These are phyloP conservation scores for Prunella vulgaris DNA, from an alignment of 257 asterid species.

Conservation along the genomic window DNA sequence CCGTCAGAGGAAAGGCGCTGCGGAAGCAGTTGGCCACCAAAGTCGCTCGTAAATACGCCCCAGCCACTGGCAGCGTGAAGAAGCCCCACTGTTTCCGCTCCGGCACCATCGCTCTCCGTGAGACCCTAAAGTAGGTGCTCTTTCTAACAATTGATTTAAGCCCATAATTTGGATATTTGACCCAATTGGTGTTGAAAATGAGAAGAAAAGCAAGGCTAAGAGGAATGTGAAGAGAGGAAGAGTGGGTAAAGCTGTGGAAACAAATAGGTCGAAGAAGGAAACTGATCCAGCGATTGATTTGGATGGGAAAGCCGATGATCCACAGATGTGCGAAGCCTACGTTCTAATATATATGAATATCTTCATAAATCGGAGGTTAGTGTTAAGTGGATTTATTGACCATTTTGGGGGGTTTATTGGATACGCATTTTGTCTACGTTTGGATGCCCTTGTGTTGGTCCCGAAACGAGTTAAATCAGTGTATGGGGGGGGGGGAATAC, in stretches of 20 bases:
- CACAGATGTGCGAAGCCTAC: constrained; percentile 69
- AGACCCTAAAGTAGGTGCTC: too few species aligned
- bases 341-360: constrained; percentile 78
- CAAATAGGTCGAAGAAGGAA: constrained; percentile 20
- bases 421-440: too few species aligned
- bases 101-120: too few species aligned
- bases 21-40: too few species aligned
- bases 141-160: too few species aligned
- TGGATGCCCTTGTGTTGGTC: not conserved
- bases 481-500: too few species aligned
- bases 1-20: too few species aligned
- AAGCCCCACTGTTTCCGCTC: too few species aligned
- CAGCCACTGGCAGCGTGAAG: too few species aligned
- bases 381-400: not conserved
- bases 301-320: constrained; percentile 41
- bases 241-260: constrained; percentile 16
- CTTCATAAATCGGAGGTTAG: constrained; percentile 81
- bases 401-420: not conserved
- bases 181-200: constrained; percentile 10
- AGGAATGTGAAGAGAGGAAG: constrained; percentile 30
- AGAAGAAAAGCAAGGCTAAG: constrained; percentile 25
- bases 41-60: too few species aligned
- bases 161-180: too few species aligned
- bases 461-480: too few species aligned
- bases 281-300: constrained; percentile 29